Evolutionary conservation across 2,329 filamentous ascomycete genomes (phyloP).

Genomic region (Lecanicillium sp.): DNA sequence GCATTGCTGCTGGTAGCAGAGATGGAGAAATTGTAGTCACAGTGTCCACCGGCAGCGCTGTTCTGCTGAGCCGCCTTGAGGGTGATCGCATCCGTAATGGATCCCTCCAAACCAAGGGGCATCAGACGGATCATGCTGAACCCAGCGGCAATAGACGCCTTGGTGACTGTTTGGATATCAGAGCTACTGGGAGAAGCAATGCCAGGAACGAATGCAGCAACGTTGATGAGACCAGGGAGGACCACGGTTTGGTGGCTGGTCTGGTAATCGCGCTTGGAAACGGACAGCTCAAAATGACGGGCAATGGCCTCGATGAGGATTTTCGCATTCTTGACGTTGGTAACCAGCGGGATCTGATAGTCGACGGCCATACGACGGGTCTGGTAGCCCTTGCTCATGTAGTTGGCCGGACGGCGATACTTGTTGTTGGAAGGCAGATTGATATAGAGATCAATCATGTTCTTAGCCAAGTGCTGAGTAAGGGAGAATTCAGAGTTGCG

Average conservation of each 20-base stretch:
- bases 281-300: constrained; percentile 76
- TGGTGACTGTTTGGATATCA: constrained; percentile 62
- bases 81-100: constrained; percentile 64
- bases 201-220: constrained; percentile 72
- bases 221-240: constrained; percentile 68
- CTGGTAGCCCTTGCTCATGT: constrained; percentile 96
- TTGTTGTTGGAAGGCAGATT: constrained; percentile 98
- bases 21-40: constrained; percentile 75
- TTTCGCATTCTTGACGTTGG: constrained; percentile 99
- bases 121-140: constrained; percentile 77
- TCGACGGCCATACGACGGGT: constrained; percentile 97
- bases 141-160: constrained; percentile 64
- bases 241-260: constrained; percentile 73
- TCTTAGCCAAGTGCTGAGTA: constrained; percentile 93
- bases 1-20: constrained; percentile 65
- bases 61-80: constrained; percentile 65
- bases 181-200: constrained; percentile 55
- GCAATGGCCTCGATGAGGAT: constrained; percentile 91
- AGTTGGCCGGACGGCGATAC: constrained; percentile 92
- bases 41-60: constrained; percentile 57
- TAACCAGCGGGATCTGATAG: constrained; percentile 91
- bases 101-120: constrained; percentile 64
- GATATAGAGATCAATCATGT: constrained; percentile 97
- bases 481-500: constrained; percentile 95
- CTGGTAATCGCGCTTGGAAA: constrained; percentile 81